A percentile compares a stretch with the other conserved stretches of the same genome.
Evolutionary conservation across 805 yeast genomes (phyloP).

Genomic region (Zygoascus ofunaensis): DNA sequence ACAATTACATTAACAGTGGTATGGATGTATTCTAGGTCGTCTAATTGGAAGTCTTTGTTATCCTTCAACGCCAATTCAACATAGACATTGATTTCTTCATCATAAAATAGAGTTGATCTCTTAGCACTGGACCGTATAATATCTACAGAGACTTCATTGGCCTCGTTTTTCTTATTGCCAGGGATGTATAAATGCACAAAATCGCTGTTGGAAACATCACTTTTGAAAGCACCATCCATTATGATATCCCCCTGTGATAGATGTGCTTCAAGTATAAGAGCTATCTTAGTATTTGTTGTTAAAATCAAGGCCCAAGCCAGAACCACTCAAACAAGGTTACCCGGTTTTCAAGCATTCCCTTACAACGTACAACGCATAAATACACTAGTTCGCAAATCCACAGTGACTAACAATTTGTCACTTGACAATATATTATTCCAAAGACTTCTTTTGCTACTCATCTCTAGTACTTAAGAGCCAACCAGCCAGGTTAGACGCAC

Average conservation of each 20-base stretch:
- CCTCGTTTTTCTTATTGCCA: not conserved
- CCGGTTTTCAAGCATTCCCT: too few relatives aligned
- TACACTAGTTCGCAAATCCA: too few relatives aligned
- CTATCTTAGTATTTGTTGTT: too few relatives aligned
- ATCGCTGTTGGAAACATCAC: not conserved
- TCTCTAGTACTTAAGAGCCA: not conserved
- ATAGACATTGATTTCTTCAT: conserved; percentile 13
- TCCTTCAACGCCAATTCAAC: conserved; percentile 4
- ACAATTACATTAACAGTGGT: conserved; percentile 1
- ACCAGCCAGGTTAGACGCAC: not conserved
- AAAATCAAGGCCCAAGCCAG: too few relatives aligned
- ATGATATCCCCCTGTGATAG: too few relatives aligned
- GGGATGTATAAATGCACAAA: not conserved
- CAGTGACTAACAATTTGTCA: not conserved
- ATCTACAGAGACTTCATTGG: not conserved
- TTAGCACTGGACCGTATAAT: not conserved
- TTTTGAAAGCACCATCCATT: not conserved
- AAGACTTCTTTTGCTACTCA: not conserved
- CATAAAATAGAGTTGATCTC: conserved; percentile 11
- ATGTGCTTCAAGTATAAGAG: too few relatives aligned
- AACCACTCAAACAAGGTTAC: too few relatives aligned
- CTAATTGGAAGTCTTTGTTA: not conserved
- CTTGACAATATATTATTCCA: not conserved
- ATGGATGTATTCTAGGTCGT: conserved; percentile 1
- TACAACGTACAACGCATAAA: too few relatives aligned